Evolutionary conservation across 177 flowering plant genomes (phyloP), one percentile per base, ranked within the genome.

Genomic region (Telopea speciosissima): DNA sequence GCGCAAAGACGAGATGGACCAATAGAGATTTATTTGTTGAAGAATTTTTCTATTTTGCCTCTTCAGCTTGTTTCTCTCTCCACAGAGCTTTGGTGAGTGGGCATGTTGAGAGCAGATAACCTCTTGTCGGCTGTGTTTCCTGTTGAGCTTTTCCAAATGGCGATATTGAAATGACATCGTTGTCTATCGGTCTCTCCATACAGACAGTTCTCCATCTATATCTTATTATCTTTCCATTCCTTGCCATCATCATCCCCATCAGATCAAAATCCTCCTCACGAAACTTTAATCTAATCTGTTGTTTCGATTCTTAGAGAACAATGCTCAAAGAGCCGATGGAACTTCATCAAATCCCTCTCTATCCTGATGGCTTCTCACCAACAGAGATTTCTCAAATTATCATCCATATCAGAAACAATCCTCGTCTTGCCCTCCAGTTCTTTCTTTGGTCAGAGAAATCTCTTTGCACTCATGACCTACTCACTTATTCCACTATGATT

Each of bases 321-420:
- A 72, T 88, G 89, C 31, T 88, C 89, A 31, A 92, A 87, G 63
- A 81, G 89, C 62, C 87, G 97, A 7, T 91, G 96, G 95, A 73
- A 75, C 78, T 74, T 78, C 75, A 81, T 91, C 79, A 87, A 74
- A 61, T 79, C 89, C 2, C n/a, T n/a, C 79, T 87, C 63, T 77
- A 62, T 79, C 85, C 89, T 10, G 59, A 71, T 40, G 87, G 87
- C 64, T 77, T 92, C 84, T 74, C 85, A 44, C 78, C 94, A 1
- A 11, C 72, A 8, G 84, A 90, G 49, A 81, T 84, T 73, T 86
- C 94, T 77, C 78, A 88, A 72, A 84, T 88, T 14, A 75, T 74
- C 74, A 82, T 91, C 76, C 79, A 71, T 62, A 24, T 93, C 70
- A 84, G 77, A 63, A 87, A 88, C 86, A 87, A 87, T 62, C 85